Evolutionary conservation across 2,329 filamentous ascomycete genomes (phyloP).

Genomic region (Fusarium humuli): DNA sequence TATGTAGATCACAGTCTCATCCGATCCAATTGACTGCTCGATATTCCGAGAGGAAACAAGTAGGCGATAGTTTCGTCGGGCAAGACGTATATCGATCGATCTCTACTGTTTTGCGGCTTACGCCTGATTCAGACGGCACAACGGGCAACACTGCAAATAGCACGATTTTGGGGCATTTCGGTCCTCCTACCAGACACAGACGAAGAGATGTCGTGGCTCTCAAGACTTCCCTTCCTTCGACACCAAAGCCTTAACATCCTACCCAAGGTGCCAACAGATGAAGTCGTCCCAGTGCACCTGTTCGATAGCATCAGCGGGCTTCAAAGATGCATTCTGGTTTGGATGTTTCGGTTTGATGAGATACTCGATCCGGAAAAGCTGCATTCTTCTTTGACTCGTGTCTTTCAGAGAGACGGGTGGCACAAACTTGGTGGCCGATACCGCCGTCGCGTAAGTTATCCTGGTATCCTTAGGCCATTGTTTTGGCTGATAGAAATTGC

Average conservation of each 20-base stretch:
- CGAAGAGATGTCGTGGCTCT: background rate
- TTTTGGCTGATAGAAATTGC: background rate
- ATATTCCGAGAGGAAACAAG: background rate
- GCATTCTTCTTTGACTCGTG: background rate
- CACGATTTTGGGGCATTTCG: background rate
- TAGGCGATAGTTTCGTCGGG: background rate
- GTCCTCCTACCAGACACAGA: background rate
- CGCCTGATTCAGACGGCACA: background rate
- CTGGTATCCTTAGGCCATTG: fast-evolving
- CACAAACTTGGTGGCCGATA: constrained; percentile 23
- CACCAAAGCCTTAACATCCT: background rate
- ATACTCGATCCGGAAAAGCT: constrained; percentile 11
- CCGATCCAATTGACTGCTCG: background rate
- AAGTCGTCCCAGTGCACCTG: constrained; percentile 23
- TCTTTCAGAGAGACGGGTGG: constrained; percentile 18
- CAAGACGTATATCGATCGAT: background rate
- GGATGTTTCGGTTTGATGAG: constrained; percentile 28
- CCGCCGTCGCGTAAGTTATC: constrained; percentile 2
- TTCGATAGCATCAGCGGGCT: constrained; percentile 23
- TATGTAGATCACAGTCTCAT: background rate
- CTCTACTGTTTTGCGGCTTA: background rate
- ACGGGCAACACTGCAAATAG: background rate
- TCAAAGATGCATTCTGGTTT: constrained; percentile 20
- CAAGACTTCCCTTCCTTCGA: background rate
- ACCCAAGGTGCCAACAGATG: constrained; percentile 11